Evolutionary conservation across 139 green algal species (phyloP), one percentile per base, ranked within the genome.

Genomic region (Auxenochlorella pyrenoidosa): DNA sequence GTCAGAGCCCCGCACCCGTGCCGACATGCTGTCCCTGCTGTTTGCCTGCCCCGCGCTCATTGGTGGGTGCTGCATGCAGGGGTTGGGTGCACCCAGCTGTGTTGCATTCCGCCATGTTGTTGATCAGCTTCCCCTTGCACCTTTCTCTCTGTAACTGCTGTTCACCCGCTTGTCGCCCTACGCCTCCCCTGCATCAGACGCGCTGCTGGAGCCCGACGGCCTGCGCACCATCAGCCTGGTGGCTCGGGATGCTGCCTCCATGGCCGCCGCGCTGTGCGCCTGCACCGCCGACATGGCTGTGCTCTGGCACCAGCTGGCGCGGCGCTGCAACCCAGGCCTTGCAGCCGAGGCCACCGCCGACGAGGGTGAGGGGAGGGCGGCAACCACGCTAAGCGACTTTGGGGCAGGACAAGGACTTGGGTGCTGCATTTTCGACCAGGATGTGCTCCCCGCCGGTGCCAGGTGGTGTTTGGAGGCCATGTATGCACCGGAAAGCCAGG

Each of bases 171-270:
- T n/a, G n/a, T n/a, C n/a, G n/a, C n/a, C n/a, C n/a, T n/a, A n/a
- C n/a, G n/a, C n/a, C n/a, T n/a, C n/a, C n/a, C 40, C 22, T 10
- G 0, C 40, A 63, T 5, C 73, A 79, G 73, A 58, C 40, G 73
- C 73, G 73, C 73, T 79, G 73, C 73, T 79, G 73, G 40, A 79
- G 73, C 40, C 73, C 3, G 73, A 79, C 28, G 73, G 73, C 22
- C 73, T 79, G 73, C 73, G 73, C 73, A 51, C 73, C 28, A n/a
- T 79, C 40, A 79, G 22, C 13, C 73, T 79, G 73, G 73, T 79
- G 40, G 73, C 73, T 10, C 73, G 73, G 21, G 73, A 79, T 41
- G 73, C 73, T 28, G 73, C 73, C 40, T n/a, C 30, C 71, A 40
- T 79, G 73, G 73, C 73, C 5, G 40, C 40, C 4, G 73, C 73